Evolutionary conservation across 2,329 filamentous ascomycete genomes (phyloP), one percentile per base, ranked within the genome.

Genomic region (Alternaria tenuissima): DNA sequence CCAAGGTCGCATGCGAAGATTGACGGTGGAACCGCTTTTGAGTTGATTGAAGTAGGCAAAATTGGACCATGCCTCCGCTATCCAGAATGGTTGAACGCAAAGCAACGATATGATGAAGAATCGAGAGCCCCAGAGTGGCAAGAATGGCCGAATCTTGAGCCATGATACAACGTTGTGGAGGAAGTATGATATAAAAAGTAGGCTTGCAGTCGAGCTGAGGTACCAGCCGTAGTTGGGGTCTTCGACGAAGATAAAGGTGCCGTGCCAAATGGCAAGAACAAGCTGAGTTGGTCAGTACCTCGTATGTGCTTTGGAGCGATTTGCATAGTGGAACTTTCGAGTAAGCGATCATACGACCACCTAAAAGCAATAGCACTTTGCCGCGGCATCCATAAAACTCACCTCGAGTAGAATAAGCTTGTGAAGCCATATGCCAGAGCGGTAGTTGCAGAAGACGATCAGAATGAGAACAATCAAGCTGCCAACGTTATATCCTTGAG

Each of bases 401-500:
- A 74, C 73, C 59, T 77, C 75, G 11, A 77, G 68, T 8, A 77
- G 64, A 62, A 77, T 77, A 43, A 77, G 70, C 48, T 77, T 77
- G 47, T 77, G 75, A 12, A 77, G 64, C 62, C 65, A 67, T 47
- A 73, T 74, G 11, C 73, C 74, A 14, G 70, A 68, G 7, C 74
- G 67, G 46, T 77, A 77, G 41, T 77, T 77, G 66, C 75, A 77
- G 44, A 77, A 74, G 11, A 77, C 74, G n/a, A 77, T 74, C 42
- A 77, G 59, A 5, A 77, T 74, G 20, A 77, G 56, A 8, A 77
- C 73, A 18, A 76, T 65, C 36, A 77, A 62, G 43, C 71, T 73
- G 14, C 75, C 75, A 4, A 77, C 75, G 30, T 77, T 73, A 52
- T 76, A 77, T n/a, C 75, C 75, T 62, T 77, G 72, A 12, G 74